A percentile compares a stretch with the other conserved stretches of the same genome.
phyloP scores from a whole-genome alignment of 305 asterid species.

The Lippia alba region DNA sequence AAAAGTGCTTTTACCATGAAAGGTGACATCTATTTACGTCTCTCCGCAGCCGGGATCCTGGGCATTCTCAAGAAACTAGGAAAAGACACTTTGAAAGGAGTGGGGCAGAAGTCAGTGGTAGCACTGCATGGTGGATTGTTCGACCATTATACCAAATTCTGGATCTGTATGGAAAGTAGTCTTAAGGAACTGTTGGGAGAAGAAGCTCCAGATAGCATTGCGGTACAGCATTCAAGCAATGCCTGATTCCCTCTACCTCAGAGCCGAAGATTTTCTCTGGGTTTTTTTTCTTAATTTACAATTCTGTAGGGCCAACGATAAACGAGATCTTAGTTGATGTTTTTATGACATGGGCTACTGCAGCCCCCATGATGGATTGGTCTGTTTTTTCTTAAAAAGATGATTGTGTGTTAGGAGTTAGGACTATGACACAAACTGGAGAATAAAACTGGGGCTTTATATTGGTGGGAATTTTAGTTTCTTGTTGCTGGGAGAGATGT shows the following conservation, averaged over 20 bases:
- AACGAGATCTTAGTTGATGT: neutral
- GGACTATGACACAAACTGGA: neutral
- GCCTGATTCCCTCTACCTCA: conserved; percentile 78
- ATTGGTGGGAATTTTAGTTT: too few relatives aligned
- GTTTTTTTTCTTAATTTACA: neutral
- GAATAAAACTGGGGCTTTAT: conserved; percentile 21
- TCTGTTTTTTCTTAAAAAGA: conserved; percentile 7
- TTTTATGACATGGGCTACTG: too few relatives aligned
- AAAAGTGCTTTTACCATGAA: neutral
- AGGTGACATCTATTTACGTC: conserved; percentile 40
- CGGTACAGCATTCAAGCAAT: conserved; percentile 65
- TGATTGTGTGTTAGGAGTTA: neutral
- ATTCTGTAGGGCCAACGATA: neutral
- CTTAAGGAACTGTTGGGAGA: conserved; percentile 77
- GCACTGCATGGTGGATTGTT: conserved; percentile 86
- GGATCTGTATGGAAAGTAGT: conserved; percentile 56
- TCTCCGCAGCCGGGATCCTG: conserved; percentile 75
- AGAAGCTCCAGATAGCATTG: conserved; percentile 48
- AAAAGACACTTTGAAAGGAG: conserved; percentile 56
- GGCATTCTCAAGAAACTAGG: conserved; percentile 87
- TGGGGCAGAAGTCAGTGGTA: conserved; percentile 61
- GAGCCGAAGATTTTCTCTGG: conserved; percentile 39
- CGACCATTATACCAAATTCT: conserved; percentile 78
- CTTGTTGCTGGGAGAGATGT: too few relatives aligned
- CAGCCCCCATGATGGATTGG: too few relatives aligned